A percentile compares a stretch with the other conserved stretches of the same genome.
Conservation (phyloP, 305 asterid species). For the Fraxinus nigra region DNA sequence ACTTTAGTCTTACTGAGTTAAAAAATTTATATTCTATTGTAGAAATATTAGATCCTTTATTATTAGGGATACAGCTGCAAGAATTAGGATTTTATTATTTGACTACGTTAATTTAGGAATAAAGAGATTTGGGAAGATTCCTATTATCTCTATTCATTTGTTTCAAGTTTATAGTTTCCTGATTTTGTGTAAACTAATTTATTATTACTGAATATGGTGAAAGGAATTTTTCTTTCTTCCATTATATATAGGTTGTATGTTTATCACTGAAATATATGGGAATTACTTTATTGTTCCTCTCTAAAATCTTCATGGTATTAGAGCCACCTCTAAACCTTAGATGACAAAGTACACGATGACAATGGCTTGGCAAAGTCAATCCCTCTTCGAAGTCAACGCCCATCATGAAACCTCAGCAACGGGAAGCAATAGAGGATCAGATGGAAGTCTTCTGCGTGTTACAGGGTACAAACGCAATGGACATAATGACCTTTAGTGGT, state of each 20-base stretch:
- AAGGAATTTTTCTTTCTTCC: background rate
- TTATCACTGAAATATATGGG: background rate
- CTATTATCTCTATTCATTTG: background rate
- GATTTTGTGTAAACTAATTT: background rate
- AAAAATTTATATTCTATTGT: background rate
- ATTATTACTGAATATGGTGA: background rate
- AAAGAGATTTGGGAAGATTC: background rate
- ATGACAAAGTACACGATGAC: background rate
- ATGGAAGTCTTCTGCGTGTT: background rate
- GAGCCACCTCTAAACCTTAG: background rate
- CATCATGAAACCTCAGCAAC: background rate
- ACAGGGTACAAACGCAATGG: background rate
- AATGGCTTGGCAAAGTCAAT: background rate
- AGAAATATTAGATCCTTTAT: background rate
- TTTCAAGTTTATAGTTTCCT: background rate
- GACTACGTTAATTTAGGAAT: background rate
- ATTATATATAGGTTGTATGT: background rate
- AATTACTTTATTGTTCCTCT: background rate
- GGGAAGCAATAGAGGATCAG: background rate
- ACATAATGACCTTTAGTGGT: background rate
- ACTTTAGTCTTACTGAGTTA: background rate
- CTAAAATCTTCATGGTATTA: background rate
- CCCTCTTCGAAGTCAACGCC: background rate
- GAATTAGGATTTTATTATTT: background rate
- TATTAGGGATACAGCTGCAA: background rate